phyloP scores from a whole-genome alignment of 2,329 filamentous ascomycete genomes.

The Colletotrichum nymphaeae region DNA sequence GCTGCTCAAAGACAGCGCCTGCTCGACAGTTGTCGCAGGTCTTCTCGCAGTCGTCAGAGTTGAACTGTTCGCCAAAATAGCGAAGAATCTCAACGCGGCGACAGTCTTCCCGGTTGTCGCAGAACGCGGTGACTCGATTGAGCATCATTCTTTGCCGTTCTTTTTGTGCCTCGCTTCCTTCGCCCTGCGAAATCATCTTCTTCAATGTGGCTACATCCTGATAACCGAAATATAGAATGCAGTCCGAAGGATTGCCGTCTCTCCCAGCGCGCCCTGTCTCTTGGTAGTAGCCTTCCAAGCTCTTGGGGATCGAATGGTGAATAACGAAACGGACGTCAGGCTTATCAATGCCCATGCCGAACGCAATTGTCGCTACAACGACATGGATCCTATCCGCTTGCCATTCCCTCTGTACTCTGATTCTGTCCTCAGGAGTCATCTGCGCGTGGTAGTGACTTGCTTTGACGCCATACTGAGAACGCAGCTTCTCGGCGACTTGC shows the following conservation, averaged over 20 bases:
- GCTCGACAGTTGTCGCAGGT: conserved; percentile 92
- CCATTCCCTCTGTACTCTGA: conserved; percentile 81
- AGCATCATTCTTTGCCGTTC: conserved; percentile 88
- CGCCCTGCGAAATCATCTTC: conserved; percentile 85
- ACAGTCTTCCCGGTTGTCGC: conserved; percentile 89
- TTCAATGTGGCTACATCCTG: conserved; percentile 79
- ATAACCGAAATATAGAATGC: conserved; percentile 90
- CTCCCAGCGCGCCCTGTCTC: conserved; percentile 95
- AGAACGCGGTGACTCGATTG: conserved; percentile 85
- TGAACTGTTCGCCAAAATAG: conserved; percentile 94
- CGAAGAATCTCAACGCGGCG: conserved; percentile 86
- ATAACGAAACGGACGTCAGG: conserved; percentile 96
- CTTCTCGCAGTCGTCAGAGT: conserved; percentile 74
- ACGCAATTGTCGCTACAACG: conserved; percentile 97
- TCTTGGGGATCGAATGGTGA: conserved; percentile 93
- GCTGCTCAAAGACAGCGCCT: conserved; percentile 74
- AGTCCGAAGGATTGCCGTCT: conserved; percentile 88
- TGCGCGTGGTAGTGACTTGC: conserved; percentile 90
- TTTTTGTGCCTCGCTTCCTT: conserved; percentile 82
- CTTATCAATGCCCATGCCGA: conserved; percentile 99
- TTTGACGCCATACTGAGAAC: conserved; percentile 70
- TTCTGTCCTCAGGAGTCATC: conserved; percentile 76
- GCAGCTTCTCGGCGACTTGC: conserved; percentile 77
- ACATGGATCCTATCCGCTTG: conserved; percentile 84
- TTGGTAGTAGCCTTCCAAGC: conserved; percentile 97